Percentiles rank a stretch among this genome's conserved stretches.
phyloP scores from a whole-genome alignment of 2,329 filamentous ascomycete genomes.

The Colletotrichum simmondsii region DNA sequence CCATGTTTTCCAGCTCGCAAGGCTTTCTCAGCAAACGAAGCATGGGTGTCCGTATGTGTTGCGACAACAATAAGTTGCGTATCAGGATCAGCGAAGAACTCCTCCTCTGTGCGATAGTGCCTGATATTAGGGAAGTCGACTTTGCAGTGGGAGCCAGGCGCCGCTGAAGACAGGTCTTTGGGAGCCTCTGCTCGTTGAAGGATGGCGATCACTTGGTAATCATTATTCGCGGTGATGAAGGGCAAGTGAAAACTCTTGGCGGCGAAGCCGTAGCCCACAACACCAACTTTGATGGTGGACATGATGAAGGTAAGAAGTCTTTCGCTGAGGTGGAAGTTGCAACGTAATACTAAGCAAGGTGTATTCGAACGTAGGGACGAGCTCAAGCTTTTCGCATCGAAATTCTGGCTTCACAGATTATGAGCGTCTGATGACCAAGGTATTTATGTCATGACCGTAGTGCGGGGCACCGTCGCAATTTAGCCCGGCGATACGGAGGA shows the following conservation, averaged over 20 bases:
- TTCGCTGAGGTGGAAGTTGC: no score
- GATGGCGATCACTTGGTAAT: slow-evolving; percentile 58
- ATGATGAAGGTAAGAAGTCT: neutral
- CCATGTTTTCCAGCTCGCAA: slow-evolving; percentile 70
- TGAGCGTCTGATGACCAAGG: neutral
- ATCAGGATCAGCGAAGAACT: slow-evolving; percentile 66
- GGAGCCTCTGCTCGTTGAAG: slow-evolving; percentile 57
- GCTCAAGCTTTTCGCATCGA: accelerated
- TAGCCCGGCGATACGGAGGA: neutral
- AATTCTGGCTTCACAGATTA: no score
- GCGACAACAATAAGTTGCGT: slow-evolving; percentile 73
- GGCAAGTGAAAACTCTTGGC: slow-evolving; percentile 61
- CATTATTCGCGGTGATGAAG: slow-evolving; percentile 58
- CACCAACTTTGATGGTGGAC: slow-evolving; percentile 55
- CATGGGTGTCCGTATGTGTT: slow-evolving; percentile 63
- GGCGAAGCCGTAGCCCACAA: slow-evolving; percentile 62
- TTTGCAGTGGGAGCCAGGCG: slow-evolving; percentile 55
- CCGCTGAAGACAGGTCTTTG: slow-evolving; percentile 37
- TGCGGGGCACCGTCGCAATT: neutral
- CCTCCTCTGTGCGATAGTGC: slow-evolving; percentile 67
- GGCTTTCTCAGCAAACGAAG: slow-evolving; percentile 63
- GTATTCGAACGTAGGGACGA: no score
- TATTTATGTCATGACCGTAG: neutral
- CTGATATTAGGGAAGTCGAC: slow-evolving; percentile 60
- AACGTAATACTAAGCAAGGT: no score